A percentile compares a stretch with the other conserved stretches of the same genome.
Evolutionary conservation across 805 yeast species (phyloP).

Genomic region (Tetrapisispora fleetii): DNA sequence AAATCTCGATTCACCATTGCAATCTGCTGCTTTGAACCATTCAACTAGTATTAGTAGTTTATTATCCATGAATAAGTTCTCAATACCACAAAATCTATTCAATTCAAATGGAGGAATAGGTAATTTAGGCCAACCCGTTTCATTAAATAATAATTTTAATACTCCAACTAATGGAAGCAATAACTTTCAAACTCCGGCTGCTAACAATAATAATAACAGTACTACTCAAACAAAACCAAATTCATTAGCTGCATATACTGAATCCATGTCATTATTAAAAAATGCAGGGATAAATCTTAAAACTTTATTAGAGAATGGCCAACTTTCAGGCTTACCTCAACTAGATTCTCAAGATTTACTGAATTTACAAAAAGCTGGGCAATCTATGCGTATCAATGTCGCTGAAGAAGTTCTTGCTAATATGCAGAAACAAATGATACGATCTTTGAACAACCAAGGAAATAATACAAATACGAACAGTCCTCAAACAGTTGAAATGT

Average conservation of each 20-base stretch:
- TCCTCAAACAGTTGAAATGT: neutral
- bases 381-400: slow-evolving; percentile 12
- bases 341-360: slow-evolving; percentile 20
- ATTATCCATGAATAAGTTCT: slow-evolving; percentile 3
- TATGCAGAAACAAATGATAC: slow-evolving; percentile 19
- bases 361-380: slow-evolving; percentile 6
- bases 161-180: neutral
- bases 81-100: neutral
- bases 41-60: slow-evolving; percentile 4
- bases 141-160: neutral
- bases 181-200: neutral
- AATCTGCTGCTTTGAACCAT: slow-evolving; percentile 1
- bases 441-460: neutral
- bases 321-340: neutral
- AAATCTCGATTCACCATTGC: slow-evolving; percentile 2
- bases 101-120: neutral
- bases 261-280: slow-evolving; percentile 1
- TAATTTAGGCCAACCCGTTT: neutral
- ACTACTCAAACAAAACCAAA: neutral
- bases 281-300: slow-evolving; percentile 7
- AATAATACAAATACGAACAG: neutral
- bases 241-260: neutral
- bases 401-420: slow-evolving; percentile 26
- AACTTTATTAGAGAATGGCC: neutral
- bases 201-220: neutral